Evolutionary conservation across 2,329 filamentous ascomycete species (phyloP).

Genomic region (Paecilomyces dactylethromorphus): DNA sequence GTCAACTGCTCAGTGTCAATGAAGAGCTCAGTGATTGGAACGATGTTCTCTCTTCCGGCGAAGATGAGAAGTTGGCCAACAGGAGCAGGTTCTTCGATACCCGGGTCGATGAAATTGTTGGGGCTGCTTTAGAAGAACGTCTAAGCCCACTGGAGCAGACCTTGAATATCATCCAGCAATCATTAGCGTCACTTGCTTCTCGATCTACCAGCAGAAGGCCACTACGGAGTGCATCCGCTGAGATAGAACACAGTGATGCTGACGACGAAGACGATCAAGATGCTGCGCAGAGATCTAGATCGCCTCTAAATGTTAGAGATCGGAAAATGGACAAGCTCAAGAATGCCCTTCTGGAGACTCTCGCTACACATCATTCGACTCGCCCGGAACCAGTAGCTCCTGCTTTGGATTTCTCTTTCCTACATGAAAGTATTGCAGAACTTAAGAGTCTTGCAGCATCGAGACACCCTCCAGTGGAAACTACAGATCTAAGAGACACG

Average conservation of each 20-base stretch:
- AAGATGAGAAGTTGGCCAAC: slow-evolving; percentile 74
- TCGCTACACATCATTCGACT: slow-evolving; percentile 43
- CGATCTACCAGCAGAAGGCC: slow-evolving; percentile 53
- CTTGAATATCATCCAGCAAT: slow-evolving; percentile 68
- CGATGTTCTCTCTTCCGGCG: slow-evolving; percentile 71
- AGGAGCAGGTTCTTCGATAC: slow-evolving; percentile 85
- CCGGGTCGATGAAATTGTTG: slow-evolving; percentile 81
- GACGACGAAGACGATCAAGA: slow-evolving; percentile 66
- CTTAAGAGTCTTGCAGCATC: slow-evolving; percentile 17
- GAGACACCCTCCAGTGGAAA: slow-evolving; percentile 19
- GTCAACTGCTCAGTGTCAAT: slow-evolving; percentile 54
- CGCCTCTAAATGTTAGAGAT: slow-evolving; percentile 62
- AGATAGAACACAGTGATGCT: slow-evolving; percentile 73
- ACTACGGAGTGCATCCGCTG: slow-evolving; percentile 62
- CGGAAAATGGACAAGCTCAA: slow-evolving; percentile 77
- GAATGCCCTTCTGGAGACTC: slow-evolving; percentile 57
- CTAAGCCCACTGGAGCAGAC: slow-evolving; percentile 75
- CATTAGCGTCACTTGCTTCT: slow-evolving; percentile 53
- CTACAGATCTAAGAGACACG: slow-evolving; percentile 54
- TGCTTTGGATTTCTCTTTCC: slow-evolving; percentile 28
- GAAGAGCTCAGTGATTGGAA: slow-evolving; percentile 86
- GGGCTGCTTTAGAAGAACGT: slow-evolving; percentile 66
- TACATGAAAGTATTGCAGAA: slow-evolving; percentile 32
- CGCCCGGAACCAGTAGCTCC: slow-evolving; percentile 15
- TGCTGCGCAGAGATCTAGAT: slow-evolving; percentile 60